Base-by-base conservation (phyloP, 164 flowering plant genomes). In the Chloranthus sessilifolius region DNA sequence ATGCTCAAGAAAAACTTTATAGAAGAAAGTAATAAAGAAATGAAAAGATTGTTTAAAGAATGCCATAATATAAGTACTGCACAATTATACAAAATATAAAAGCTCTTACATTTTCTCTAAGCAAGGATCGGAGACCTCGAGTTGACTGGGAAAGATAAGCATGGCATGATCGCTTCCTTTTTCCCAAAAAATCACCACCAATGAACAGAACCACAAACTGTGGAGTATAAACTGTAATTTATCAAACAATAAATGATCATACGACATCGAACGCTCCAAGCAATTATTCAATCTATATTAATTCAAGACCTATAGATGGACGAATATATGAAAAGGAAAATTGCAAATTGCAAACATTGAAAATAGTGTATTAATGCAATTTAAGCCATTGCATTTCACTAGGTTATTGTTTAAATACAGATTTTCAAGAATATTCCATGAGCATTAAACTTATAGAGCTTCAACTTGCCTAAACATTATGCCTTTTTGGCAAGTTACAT, bases 101-200 rank as follows among this genome's bases (percentile, higher is more conserved):
- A 26, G 5, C 16, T 53, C 96, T 80, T 77, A 94, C 99, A 58
- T 89, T 79, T 66, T 85, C 96, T 57, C 62, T 78, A 53, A 89
- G 58, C 62, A 78, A 54, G 17, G 97, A 78, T 59, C 99, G 73
- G 62, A 94, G 66, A 27, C 84, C 77, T 75, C 86, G 66, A 19
- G 95, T 94, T 37, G 99, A 94, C 60, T 69, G 89, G 44, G 99
- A 85, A 15, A 94, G 57, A 60, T 81, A 87, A 43, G 95, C 99
- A 75, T 71, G 65, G 70, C 85, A 84, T 2, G 54, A 30, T 35
- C 62, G 62, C 58, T 72, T 81, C 52, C 19, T 47, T 39, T 47
- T 62, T 39, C 71, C 79, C 14, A 36, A 27, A 40, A 58, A 63
- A 52, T 66, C 55, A 56, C 58, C 56, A 40, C 67, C 76, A 53